Evolutionary conservation across 2,329 filamentous ascomycete species (phyloP), one percentile per base, ranked within the genome.

Genomic region (Aspergillus sp.): DNA sequence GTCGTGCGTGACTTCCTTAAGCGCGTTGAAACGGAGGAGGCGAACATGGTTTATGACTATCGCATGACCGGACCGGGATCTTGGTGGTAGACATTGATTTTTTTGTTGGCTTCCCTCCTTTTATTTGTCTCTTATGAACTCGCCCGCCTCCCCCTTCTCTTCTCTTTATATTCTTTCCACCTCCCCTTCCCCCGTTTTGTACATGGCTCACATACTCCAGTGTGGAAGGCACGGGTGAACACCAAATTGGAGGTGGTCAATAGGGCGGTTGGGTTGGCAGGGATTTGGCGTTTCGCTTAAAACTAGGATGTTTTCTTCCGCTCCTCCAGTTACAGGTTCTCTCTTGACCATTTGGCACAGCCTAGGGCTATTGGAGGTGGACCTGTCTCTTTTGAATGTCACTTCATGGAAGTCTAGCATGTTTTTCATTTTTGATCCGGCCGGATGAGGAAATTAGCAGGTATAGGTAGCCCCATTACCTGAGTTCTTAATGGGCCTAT

Each of bases 1-100:
- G 64, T 67, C 32, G 59, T 72, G 16, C 64, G 62, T 10, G 61
- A 59, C 50, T 71, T 69, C 39, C 69, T 71, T 26, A 61, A 61
- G n/a, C 50, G 59, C 14, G 51, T 72, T 49, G 61, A 64, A 31
- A 64, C 67, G 16, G 67, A 72, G 54, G 69, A 72, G 59, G 31
- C 29, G 32, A 55, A 56, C 39, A 62, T 64, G 61, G 63, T 72
- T 36, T 55, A 62, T 14, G 64, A 64, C 18, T 47, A 47, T 14
- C 45, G 12, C 6, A 24, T 20, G 22, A 11, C 45, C 18, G 45
- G 22, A 14, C 18, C 45, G 12, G 12, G 18, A 20, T 47, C 45
- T 20, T 47, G 45, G 45, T 20, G 45, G 22, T 24, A 20, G 45
- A 11, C 9, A 6, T 12, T 6, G 20, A 9, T 20, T 6, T 10